These are phyloP conservation scores for Forsythia suspensa DNA, from an alignment of 257 asterid genomes.

Conservation along the genomic window DNA sequence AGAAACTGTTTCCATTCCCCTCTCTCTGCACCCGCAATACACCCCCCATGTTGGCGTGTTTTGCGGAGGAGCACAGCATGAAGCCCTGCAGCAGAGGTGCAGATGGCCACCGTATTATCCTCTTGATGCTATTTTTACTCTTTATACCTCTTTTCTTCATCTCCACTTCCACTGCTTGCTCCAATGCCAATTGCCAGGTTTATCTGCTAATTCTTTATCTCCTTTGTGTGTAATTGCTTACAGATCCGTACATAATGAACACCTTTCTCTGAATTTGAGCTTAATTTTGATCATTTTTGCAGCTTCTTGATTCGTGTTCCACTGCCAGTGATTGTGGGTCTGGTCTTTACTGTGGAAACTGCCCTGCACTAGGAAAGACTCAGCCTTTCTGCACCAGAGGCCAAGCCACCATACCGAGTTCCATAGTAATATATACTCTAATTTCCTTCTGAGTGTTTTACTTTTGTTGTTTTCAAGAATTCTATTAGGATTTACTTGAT, in stretches of 20 bases:
- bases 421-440: conserved; percentile 48
- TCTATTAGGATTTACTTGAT: not conserved
- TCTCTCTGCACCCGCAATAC: conserved; percentile 18
- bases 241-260: conserved; percentile 32
- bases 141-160: conserved; percentile 35
- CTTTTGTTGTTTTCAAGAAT: not conserved
- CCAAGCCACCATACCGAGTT: conserved; percentile 72
- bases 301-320: conserved; percentile 76
- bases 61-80: conserved; percentile 38
- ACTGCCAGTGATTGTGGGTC: conserved; percentile 74
- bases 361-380: conserved; percentile 70
- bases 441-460: not conserved
- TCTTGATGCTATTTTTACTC: conserved; percentile 14
- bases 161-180: conserved; percentile 51
- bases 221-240: not conserved
- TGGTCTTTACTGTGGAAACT: conserved; percentile 85
- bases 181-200: conserved; percentile 78
- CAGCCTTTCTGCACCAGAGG: conserved; percentile 87
- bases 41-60: conserved; percentile 38
- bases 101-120: conserved; percentile 14
- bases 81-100: conserved; percentile 33
- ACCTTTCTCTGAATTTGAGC: conserved; percentile 16
- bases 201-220: not conserved
- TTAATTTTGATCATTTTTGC: conserved; percentile 34
- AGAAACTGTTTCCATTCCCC: conserved; percentile 10